Conservation (phyloP, 169 alveolate species). For the Plasmodium fragile region DNA sequence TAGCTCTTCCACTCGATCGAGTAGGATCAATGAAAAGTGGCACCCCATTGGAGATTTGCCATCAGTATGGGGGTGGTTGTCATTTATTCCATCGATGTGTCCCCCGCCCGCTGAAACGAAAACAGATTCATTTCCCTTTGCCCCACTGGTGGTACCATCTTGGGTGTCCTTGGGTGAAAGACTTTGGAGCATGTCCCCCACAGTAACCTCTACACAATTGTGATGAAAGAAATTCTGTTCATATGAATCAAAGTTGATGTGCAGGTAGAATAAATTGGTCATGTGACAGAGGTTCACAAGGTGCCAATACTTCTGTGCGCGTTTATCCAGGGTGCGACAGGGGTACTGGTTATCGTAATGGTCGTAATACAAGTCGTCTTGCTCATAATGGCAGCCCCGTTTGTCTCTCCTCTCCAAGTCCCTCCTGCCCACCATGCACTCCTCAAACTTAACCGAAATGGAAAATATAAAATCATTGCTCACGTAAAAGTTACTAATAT, state of each 20-base stretch:
- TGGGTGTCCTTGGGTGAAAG: background rate
- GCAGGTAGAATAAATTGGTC: conserved; percentile 26
- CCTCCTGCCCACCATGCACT: conserved; percentile 5
- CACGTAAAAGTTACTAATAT: conserved; percentile 61
- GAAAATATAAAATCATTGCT: conserved; percentile 50
- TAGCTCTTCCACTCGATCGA: conserved; percentile 33
- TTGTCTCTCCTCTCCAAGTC: background rate
- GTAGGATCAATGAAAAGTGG: conserved; percentile 33
- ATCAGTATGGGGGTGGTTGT: background rate
- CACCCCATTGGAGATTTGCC: conserved; percentile 7
- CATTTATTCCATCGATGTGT: background rate
- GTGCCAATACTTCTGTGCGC: conserved; percentile 28
- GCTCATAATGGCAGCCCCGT: background rate
- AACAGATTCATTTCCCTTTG: background rate
- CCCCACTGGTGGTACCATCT: background rate
- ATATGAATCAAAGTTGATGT: conserved; percentile 21
- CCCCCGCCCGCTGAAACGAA: background rate
- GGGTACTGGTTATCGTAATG: background rate
- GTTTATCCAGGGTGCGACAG: background rate
- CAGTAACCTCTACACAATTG: conserved; percentile 20
- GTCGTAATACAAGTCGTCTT: background rate
- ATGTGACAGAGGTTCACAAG: conserved; percentile 24
- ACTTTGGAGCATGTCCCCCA: conserved; percentile 32
- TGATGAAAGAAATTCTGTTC: conserved; percentile 16
- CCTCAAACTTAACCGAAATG: conserved; percentile 54